A percentile compares a stretch with the other conserved stretches of the same genome.
Evolutionary conservation across 352 stramenopile genomes (phyloP).

Genomic region (Plasmopara halstedii): DNA sequence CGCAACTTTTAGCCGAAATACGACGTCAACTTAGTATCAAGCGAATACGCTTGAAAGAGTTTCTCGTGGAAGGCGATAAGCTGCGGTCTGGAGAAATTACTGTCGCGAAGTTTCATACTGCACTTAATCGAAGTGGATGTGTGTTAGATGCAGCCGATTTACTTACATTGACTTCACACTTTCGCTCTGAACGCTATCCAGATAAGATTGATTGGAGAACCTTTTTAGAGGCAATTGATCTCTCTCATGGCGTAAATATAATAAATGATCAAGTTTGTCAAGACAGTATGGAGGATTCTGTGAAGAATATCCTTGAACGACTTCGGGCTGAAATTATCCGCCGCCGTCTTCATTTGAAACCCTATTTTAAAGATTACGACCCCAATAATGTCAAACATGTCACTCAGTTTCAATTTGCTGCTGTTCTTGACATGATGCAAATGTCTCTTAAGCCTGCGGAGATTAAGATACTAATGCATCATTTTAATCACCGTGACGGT

Average conservation of each 20-base stretch:
- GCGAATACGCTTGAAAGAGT: slow-evolving; percentile 78
- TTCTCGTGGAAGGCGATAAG: slow-evolving; percentile 73
- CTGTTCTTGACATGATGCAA: slow-evolving; percentile 82
- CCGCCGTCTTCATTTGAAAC: slow-evolving; percentile 75
- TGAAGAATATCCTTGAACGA: slow-evolving; percentile 31
- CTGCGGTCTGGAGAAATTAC: slow-evolving; percentile 75
- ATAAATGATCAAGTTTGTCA: too few relatives aligned
- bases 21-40: slow-evolving; percentile 51
- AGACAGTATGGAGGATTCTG: slow-evolving; percentile 12
- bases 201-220: slow-evolving; percentile 78
- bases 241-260: slow-evolving; percentile 16
- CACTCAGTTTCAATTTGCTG: slow-evolving; percentile 77
- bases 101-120: slow-evolving; percentile 79
- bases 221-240: slow-evolving; percentile 59
- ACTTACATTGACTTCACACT: slow-evolving; percentile 51
- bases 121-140: slow-evolving; percentile 72
- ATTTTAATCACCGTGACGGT: slow-evolving; percentile 48
- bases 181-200: slow-evolving; percentile 41
- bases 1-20: slow-evolving; percentile 47
- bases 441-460: slow-evolving; percentile 41
- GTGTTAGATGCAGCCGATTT: slow-evolving; percentile 59
- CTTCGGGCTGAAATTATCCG: slow-evolving; percentile 53
- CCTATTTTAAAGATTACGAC: slow-evolving; percentile 85
- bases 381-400: slow-evolving; percentile 64
- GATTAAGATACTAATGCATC: slow-evolving; percentile 36